A percentile compares a stretch with the other conserved stretches of the same genome.
phyloP scores from a whole-genome alignment of 345 rosid species.

The Schrenkiella parvula region DNA sequence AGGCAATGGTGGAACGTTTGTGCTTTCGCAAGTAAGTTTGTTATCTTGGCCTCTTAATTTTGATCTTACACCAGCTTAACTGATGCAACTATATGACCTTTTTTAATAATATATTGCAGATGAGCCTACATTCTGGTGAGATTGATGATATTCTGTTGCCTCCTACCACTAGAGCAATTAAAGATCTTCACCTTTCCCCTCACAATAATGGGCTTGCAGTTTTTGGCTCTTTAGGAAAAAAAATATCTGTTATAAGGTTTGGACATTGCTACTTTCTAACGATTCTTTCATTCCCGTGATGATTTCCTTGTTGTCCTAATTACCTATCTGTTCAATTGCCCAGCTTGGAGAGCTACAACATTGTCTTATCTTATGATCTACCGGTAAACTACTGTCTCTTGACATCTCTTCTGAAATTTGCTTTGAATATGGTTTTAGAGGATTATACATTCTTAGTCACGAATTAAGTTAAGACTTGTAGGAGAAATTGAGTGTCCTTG shows the following conservation, averaged over 20 bases:
- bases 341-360: conserved; percentile 74
- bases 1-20: conserved; percentile 51
- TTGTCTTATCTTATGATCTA: conserved; percentile 60
- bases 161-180: conserved; percentile 54
- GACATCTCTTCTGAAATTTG: not conserved
- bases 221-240: conserved; percentile 77
- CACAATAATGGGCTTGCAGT: conserved; percentile 49
- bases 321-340: conserved; percentile 23
- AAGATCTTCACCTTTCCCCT: conserved; percentile 76
- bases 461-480: not conserved
- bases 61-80: not conserved
- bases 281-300: not conserved
- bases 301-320: not conserved
- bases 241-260: conserved; percentile 70
- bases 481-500: not conserved
- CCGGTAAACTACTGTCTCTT: conserved; percentile 45
- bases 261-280: not conserved
- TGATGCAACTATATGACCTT: conserved; percentile 15
- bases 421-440: not conserved
- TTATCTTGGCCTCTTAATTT: not conserved
- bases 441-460: not conserved
- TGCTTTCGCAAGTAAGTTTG: conserved; percentile 65
- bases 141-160: conserved; percentile 63
- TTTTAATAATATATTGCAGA: conserved; percentile 40
- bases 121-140: conserved; percentile 62